phyloP scores from a whole-genome alignment of 768 basidiomycete genomes.

The Boletellus sp. region DNA sequence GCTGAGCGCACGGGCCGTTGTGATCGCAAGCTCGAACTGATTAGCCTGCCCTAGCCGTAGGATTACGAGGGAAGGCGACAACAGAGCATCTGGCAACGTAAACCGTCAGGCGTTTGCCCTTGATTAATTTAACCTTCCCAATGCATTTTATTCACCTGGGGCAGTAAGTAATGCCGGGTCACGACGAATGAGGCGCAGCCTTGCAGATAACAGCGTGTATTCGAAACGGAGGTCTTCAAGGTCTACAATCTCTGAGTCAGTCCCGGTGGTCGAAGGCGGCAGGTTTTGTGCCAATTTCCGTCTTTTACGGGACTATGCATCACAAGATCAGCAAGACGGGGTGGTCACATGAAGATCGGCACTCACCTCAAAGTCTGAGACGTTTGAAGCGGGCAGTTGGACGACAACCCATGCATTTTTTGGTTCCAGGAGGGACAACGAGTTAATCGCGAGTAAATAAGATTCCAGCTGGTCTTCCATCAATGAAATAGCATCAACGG shows the following conservation, averaged over 20 bases:
- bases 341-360: constrained; percentile 16
- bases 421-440: constrained; percentile 75
- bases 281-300: constrained; percentile 70
- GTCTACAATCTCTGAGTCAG: constrained; percentile 72
- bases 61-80: constrained; percentile 64
- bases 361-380: constrained; percentile 44
- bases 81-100: constrained; percentile 44
- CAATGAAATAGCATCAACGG: constrained; percentile 38
- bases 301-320: constrained; percentile 61
- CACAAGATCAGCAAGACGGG: constrained; percentile 16
- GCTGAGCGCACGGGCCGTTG: constrained; percentile 66
- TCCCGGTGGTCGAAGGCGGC: constrained; percentile 67
- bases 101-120: constrained; percentile 16
- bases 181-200: constrained; percentile 66
- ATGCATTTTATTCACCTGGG: constrained; percentile 49
- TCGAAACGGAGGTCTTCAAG: constrained; percentile 78
- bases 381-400: constrained; percentile 47
- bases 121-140: constrained; percentile 8
- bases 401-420: constrained; percentile 83
- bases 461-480: constrained; percentile 75
- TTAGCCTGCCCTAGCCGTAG: constrained; percentile 74
- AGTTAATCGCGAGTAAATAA: constrained; percentile 84
- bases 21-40: constrained; percentile 75
- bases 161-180: constrained; percentile 60
- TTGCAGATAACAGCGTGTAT: constrained; percentile 71